Base-by-base conservation (phyloP, 2,329 filamentous ascomycete genomes). In the Diaporthe eres region DNA sequence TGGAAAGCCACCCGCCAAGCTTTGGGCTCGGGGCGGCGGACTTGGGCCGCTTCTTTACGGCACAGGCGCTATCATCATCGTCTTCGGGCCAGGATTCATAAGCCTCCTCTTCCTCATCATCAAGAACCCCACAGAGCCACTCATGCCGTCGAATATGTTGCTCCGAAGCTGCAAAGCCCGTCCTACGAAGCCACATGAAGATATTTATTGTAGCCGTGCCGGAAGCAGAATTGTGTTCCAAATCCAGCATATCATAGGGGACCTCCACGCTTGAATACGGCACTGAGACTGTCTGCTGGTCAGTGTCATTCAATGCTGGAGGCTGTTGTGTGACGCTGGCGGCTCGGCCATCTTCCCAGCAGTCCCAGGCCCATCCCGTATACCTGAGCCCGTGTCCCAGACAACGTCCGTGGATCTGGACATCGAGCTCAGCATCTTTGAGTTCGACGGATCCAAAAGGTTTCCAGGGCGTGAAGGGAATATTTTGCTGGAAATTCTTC, bases 111-210 rank as follows among this genome's bases (percentile, higher is more conserved):
- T 58, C 34, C 3, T 71, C 51, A 0, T 71, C 51, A n/a, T 71
- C 68, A 25, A 71, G 25, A 15, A 58, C 51, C 51, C 60, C 51
- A 31, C 68, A 71, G 5, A 71, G 51, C 68, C 68, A 71, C 42
- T 71, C 51, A 34, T 55, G 68, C 19, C 53, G 47, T 37, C 68
- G 37, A n/a, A 71, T 71, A 31, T 60, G 68, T 39, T 60, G 68
- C 51, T 71, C 51, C 19, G 49, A 42, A n/a, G 53, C 47, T 17
- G 68, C 34, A 28, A 55, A 71, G 22, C 68, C 61, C 8, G 9
- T 22, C 17, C 61, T 31, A 4, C 61, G 61, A 17, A 65, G 42
- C 42, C 42, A 65, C 10, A 49, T 49, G 42, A 65, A 65, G 10
- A 49, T n/a, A 39, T 65, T 72, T 17, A 72, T 44, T 3, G 71